phyloP scores from a whole-genome alignment of 768 basidiomycete genomes.

The Trametes coccinea region DNA sequence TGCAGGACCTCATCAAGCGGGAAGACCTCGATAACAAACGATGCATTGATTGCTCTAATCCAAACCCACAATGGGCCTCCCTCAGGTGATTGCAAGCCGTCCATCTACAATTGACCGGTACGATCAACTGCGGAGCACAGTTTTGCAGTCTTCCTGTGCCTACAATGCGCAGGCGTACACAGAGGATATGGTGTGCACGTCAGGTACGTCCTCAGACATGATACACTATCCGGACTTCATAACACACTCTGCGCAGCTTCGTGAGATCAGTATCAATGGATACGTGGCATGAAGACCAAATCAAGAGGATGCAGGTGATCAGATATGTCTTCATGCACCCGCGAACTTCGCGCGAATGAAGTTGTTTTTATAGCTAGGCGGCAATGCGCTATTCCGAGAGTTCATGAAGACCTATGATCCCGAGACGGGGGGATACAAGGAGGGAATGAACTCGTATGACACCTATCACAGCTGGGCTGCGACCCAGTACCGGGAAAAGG shows the following conservation, averaged over 20 bases:
- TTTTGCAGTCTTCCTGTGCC: constrained; percentile 87
- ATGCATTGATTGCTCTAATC: constrained; percentile 83
- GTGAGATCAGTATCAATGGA: constrained; percentile 96
- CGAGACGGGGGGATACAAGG: constrained; percentile 69
- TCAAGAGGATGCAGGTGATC: constrained; percentile 85
- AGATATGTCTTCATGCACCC: neutral
- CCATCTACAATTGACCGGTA: constrained; percentile 6
- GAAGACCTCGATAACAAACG: constrained; percentile 73
- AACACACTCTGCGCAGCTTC: constrained; percentile 52
- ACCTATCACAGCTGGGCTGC: constrained; percentile 95
- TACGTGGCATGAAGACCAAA: constrained; percentile 89
- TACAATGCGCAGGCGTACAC: constrained; percentile 85
- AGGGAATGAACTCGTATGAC: constrained; percentile 61
- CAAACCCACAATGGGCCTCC: constrained; percentile 96
- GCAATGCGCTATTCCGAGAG: constrained; percentile 78
- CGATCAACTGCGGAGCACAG: constrained; percentile 36
- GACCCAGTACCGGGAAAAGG: constrained; percentile 93
- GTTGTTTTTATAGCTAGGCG: constrained; percentile 63
- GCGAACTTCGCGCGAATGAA: constrained; percentile 11
- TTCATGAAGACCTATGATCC: constrained; percentile 77
- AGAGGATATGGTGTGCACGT: constrained; percentile 94
- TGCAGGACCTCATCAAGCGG: constrained; percentile 73
- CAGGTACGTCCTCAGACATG: constrained; percentile 45
- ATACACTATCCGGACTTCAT: constrained; percentile 1
- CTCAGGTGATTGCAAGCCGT: constrained; percentile 50